These are phyloP conservation scores for Juglanconis sp. DNA, from an alignment of 2,329 filamentous ascomycete genomes.

Conservation along the genomic window DNA sequence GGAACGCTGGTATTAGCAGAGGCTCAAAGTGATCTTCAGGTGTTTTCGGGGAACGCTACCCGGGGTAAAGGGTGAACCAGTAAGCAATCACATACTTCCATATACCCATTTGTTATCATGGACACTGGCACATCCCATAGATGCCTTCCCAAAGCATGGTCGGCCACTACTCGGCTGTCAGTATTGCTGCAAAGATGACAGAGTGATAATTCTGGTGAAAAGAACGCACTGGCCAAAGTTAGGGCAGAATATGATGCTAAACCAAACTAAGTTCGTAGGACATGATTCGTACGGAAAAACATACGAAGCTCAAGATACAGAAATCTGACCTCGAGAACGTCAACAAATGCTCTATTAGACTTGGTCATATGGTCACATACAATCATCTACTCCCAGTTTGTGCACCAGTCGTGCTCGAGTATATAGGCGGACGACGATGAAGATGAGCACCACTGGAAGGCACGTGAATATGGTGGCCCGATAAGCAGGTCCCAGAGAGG, in stretches of 20 bases:
- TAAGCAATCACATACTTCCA: neutral
- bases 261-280: neutral
- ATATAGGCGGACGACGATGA: neutral
- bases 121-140: slow-evolving; percentile 4
- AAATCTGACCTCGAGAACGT: neutral
- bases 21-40: neutral
- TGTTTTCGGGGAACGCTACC: neutral
- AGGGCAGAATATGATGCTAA: neutral
- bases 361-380: neutral
- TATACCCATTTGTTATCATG: neutral
- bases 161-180: neutral
- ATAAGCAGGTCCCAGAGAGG: neutral
- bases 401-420: neutral
- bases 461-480: neutral
- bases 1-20: neutral
- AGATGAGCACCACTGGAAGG: neutral
- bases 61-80: neutral
- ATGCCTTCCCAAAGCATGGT: slow-evolving; percentile 1
- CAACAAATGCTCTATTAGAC: neutral
- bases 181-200: neutral
- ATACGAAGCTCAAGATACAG: neutral
- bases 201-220: neutral
- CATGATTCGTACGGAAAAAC: neutral
- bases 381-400: neutral
- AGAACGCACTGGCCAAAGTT: neutral